Evolutionary conservation across 441 rosid species (phyloP), one percentile per base, ranked within the genome.

Genomic region (Pelargonium australe): DNA sequence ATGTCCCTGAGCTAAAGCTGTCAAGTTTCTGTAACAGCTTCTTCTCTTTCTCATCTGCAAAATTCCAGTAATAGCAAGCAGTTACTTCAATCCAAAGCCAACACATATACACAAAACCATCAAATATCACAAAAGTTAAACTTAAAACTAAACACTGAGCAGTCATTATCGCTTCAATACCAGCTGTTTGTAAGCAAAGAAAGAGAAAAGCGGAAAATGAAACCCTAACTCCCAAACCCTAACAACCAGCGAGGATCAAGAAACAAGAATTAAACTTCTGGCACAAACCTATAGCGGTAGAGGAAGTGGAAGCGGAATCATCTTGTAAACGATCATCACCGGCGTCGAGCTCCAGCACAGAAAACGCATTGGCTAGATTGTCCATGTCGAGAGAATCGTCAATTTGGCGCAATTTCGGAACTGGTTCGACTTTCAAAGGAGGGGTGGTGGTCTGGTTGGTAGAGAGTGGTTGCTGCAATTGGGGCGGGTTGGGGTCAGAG

Each of bases 31-130:
- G 31, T 2, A 25, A 25, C 31, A 58, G 63, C 13, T 17, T 58
- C 63, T 58, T 17, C 61, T 55, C 61, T 17, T 55, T 14, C 61
- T 55, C 16, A 55, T 55, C 63, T 58, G 63, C 63, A 58, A 25
- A 25, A 25, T 25, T 25, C 31, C 31, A 25, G 2, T 25, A 1
- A 25, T 25, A 25, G 31, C 31, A 25, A 25, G 31, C 31, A 25
- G 31, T 25, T 25, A 2, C 31, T 25, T 25, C 31, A 25, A 25
- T 25, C 31, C 31, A 25, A 25, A 25, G 31, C 31, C 2, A 25
- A 25, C 31, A 25, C 31, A 25, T 25, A 2, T 25, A 25, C 31
- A 25, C 31, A 25, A 2, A 25, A 25, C 31, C 31, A 25, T 25
- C 31, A 1, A 25, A 25, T 25, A 25, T 25, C 31, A 1, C 31